These are phyloP conservation scores for Neopestalotiopsis rosae DNA, from an alignment of 2,329 filamentous ascomycete genomes.

Conservation along the genomic window DNA sequence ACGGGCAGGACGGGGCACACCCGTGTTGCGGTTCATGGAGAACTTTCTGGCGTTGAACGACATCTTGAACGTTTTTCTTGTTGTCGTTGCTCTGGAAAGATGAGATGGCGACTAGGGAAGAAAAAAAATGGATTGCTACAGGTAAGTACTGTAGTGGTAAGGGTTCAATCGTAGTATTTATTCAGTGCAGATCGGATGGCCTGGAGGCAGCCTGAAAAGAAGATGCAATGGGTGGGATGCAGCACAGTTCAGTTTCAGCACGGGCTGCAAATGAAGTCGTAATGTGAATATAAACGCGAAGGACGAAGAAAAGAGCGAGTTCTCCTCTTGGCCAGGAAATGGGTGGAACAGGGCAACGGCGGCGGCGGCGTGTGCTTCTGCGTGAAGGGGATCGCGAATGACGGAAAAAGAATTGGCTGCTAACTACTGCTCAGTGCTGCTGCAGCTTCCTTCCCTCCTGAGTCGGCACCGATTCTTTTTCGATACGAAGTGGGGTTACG, in stretches of 20 bases:
- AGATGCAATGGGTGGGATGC: neutral
- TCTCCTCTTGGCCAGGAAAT: conserved; percentile 12
- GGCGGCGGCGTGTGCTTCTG: neutral
- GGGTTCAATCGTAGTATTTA: neutral
- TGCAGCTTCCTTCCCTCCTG: conserved; percentile 4
- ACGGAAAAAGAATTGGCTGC: neutral
- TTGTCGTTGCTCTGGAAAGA: neutral
- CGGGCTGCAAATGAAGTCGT: neutral
- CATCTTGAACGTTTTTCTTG: conserved; percentile 42
- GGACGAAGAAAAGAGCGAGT: neutral
- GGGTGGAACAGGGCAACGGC: neutral
- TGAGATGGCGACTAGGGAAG: neutral
- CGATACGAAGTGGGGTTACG: conserved; percentile 17
- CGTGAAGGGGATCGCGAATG: neutral
- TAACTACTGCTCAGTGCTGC: neutral
- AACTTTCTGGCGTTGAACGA: conserved; percentile 64
- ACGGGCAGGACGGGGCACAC: conserved; percentile 60
- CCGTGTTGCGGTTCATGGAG: conserved; percentile 70
- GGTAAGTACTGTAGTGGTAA: neutral
- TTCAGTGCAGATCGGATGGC: conserved; percentile 1
- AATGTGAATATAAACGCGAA: neutral
- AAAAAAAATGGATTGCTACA: neutral
- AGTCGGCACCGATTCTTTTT: conserved; percentile 19
- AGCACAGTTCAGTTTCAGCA: neutral
- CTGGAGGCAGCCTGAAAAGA: neutral